Evolutionary conservation across 192 early-diverging fungal genomes (phyloP), one percentile per base, ranked within the genome.

Genomic region (Cladochytrium replicatum): DNA sequence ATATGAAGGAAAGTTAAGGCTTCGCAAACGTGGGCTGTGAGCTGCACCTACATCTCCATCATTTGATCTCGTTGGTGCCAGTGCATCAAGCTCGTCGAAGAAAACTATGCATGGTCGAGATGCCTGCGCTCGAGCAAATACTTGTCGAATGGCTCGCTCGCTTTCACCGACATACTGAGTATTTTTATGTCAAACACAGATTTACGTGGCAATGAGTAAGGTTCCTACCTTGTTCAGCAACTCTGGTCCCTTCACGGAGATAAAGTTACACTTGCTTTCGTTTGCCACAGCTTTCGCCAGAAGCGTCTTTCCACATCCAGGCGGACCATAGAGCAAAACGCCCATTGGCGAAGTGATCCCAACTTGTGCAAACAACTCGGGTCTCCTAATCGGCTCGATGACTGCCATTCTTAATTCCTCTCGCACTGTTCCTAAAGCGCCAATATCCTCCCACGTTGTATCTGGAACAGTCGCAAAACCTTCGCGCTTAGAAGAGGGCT

Each of bases 391-490:
- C 15, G 95, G 95, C 50, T 99, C 92, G 6, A 97, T 92, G 0
- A 99, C 80, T 0, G 89, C 84, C 91, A 91, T 91, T 46, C 85
- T 81, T 46, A 99, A 69, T 58, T 95, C 95, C 43, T 93, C 88
- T 29, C 93, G 84, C 2, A 99, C 82, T 37, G 61, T 65, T 24
- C 61, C 54, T 34, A 99, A 66, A 0, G 93, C 95, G 29, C 95
- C 95, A 74, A 99, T 88, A 58, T 97, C 90, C 22, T 85, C 85
- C 95, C 95, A 99, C 1, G 85, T 77, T 4, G 97, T 89, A 41
- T 85, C 95, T 0, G 95, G 93, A 0, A 95, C 91, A 0, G 95
- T 96, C 0, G 95, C 93, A 70, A 99, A 99, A 4, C 95, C 95
- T 64, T 99, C 95, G 54, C 95, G 88, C 54, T 99, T 95, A 17